A percentile compares a stretch with the other conserved stretches of the same genome.
phyloP scores from a whole-genome alignment of 768 basidiomycete genomes.

The Rhizopogon vesiculosus region DNA sequence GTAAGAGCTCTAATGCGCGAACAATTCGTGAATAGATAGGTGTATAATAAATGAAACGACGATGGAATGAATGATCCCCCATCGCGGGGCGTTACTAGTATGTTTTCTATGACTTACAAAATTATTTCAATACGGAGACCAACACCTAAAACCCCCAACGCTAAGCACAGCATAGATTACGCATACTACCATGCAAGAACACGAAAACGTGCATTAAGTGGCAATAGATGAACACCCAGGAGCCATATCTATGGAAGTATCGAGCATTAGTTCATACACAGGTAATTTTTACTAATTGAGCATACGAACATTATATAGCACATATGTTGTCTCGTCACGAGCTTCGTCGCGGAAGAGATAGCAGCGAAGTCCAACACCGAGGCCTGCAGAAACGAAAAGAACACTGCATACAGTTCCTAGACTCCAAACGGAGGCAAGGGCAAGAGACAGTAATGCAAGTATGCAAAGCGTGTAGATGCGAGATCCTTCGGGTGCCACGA shows the following conservation, averaged over 20 bases:
- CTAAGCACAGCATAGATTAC: no score
- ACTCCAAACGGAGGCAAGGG: constrained; percentile 6
- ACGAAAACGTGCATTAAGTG: neutral
- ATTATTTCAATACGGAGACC: no score
- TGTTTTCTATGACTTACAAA: no score
- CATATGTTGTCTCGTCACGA: constrained; percentile 7
- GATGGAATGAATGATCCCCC: no score
- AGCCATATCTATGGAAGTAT: neutral
- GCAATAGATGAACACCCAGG: neutral
- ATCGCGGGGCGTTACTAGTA: no score
- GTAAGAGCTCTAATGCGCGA: no score
- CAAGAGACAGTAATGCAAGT: constrained; percentile 10
- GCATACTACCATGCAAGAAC: no score
- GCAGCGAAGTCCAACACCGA: constrained; percentile 6
- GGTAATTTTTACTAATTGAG: no score
- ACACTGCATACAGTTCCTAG: constrained; percentile 7
- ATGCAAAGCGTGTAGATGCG: constrained; percentile 6
- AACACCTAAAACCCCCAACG: no score
- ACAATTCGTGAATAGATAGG: no score
- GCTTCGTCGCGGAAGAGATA: constrained; percentile 7
- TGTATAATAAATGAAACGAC: no score
- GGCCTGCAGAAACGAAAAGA: constrained; percentile 9
- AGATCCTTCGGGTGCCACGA: constrained; percentile 15
- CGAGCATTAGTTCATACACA: no score
- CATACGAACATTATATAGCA: constrained; percentile 10